Percentiles rank a stretch among this genome's conserved stretches.
Conservation (phyloP, 192 early-diverging fungal genomes). For the Neocallimastix lanati region DNA sequence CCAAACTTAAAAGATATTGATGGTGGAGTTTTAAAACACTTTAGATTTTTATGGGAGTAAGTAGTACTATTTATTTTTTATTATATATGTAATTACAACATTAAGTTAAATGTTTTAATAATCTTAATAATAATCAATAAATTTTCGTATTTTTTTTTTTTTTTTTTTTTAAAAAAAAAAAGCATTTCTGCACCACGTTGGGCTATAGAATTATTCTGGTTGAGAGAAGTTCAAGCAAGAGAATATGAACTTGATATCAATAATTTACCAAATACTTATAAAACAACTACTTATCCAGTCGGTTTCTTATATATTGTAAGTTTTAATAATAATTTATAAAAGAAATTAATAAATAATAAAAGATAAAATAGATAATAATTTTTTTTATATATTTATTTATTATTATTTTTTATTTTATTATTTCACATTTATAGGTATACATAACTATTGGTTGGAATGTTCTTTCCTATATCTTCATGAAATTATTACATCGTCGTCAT, state of each 20-base stretch:
- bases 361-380: slow-evolving; percentile 15
- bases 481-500: slow-evolving; percentile 25
- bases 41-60: slow-evolving; percentile 29
- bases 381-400: no score
- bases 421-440: neutral
- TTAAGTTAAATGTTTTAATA: no score
- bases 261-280: neutral
- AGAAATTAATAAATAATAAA: slow-evolving; percentile 18
- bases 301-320: slow-evolving; percentile 1
- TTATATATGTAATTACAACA: no score
- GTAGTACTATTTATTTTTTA: no score
- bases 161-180: no score
- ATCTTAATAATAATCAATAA: no score
- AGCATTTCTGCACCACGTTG: slow-evolving; percentile 36
- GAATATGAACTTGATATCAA: neutral
- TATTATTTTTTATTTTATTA: no score
- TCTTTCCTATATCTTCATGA: slow-evolving; percentile 27
- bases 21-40: neutral
- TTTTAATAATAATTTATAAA: slow-evolving; percentile 10
- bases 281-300: neutral
- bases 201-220: slow-evolving; percentile 36
- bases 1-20: slow-evolving; percentile 25
- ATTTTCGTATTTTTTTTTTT: no score
- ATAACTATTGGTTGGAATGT: slow-evolving; percentile 32
- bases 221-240: slow-evolving; percentile 24